Conservation (phyloP, 768 basidiomycete species). For the Mycena indigotica region DNA sequence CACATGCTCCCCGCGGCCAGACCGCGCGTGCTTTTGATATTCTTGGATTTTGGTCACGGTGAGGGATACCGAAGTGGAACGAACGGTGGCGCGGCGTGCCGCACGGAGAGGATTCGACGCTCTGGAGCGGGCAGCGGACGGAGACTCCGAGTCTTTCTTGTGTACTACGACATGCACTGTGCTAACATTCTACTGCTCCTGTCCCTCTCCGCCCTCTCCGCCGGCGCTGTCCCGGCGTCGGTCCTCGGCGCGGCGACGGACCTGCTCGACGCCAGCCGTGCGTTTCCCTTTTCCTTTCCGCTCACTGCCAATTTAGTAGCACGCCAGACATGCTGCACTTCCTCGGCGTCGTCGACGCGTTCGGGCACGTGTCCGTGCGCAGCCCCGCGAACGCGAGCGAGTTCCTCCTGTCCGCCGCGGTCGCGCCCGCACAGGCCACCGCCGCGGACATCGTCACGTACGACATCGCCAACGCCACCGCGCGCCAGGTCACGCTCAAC, state of each 20-base stretch:
- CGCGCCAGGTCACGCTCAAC: slow-evolving; percentile 24
- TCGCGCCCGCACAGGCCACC: slow-evolving; percentile 26
- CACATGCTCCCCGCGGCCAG: no score
- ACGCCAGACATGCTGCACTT: slow-evolving; percentile 24
- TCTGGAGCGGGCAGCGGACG: no score
- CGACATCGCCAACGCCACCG: slow-evolving; percentile 25
- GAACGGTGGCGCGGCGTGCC: no score
- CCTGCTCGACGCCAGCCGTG: slow-evolving; percentile 23
- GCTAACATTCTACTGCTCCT: no score
- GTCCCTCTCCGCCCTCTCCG: no score
- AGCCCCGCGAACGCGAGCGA: slow-evolving; percentile 25
- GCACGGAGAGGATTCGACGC: no score
- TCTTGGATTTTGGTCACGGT: no score
- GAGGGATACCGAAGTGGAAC: no score
- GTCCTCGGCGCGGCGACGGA: slow-evolving; percentile 19
- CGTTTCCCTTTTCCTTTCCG: neutral
- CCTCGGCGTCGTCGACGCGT: slow-evolving; percentile 25
- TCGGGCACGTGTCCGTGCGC: slow-evolving; percentile 26
- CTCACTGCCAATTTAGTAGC: neutral
- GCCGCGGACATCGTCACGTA: slow-evolving; percentile 27
- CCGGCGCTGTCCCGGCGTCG: no score
- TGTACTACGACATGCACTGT: no score
- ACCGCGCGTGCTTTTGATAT: no score
- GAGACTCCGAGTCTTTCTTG: no score
- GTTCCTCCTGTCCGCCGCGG: slow-evolving; percentile 27